These are phyloP conservation scores for Phytophthora fragariaefolia DNA, from an alignment of 352 stramenopile species.

Conservation along the genomic window DNA sequence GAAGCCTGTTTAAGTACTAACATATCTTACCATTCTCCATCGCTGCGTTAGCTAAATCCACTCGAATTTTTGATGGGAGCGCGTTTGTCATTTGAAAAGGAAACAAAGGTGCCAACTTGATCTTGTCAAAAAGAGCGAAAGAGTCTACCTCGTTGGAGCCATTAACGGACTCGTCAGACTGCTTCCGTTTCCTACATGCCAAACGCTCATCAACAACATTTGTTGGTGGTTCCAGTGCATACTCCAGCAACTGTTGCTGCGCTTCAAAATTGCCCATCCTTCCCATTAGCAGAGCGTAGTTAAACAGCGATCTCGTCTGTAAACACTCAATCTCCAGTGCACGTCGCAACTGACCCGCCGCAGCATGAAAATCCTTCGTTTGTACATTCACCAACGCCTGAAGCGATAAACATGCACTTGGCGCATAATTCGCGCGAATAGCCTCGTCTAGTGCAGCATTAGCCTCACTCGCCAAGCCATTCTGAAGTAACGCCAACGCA, in stretches of 20 bases:
- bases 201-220: constrained; percentile 1
- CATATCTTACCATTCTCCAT: constrained; percentile 64
- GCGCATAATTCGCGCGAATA: constrained; percentile 56
- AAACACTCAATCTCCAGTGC: constrained; percentile 63
- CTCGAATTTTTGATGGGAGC: constrained; percentile 27
- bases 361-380: constrained; percentile 44
- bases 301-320: constrained; percentile 60
- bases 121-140: constrained; percentile 29
- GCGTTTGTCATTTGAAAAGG: constrained; percentile 24
- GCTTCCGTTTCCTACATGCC: not conserved
- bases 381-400: constrained; percentile 52
- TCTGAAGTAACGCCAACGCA: constrained; percentile 52
- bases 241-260: constrained; percentile 72
- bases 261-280: constrained; percentile 48
- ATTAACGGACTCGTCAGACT: not conserved
- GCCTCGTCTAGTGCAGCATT: constrained; percentile 46
- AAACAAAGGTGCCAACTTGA: constrained; percentile 24
- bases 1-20: no score
- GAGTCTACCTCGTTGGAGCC: not conserved
- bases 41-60: constrained; percentile 43
- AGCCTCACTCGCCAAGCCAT: constrained; percentile 20
- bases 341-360: constrained; percentile 54
- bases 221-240: constrained; percentile 32
- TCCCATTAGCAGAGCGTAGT: constrained; percentile 73
- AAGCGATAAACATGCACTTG: constrained; percentile 57